Evolutionary conservation across 495 filamentous ascomycete species (phyloP).

Genomic region (Talaromyces nanjingensis): DNA sequence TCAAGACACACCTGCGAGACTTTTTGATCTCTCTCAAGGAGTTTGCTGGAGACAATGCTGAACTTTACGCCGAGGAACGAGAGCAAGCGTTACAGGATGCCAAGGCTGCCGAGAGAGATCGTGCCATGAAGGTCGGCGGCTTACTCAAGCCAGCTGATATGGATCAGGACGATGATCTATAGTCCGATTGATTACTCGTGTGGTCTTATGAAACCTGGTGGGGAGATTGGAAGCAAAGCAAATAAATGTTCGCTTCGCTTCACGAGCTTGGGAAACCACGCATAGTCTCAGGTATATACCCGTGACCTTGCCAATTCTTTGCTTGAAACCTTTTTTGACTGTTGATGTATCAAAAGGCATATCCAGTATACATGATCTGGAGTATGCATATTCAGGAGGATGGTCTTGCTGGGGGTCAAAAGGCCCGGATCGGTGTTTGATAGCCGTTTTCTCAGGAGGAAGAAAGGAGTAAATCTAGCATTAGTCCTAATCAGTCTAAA

Average conservation of each 20-base stretch:
- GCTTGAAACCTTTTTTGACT: not conserved
- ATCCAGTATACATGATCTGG: not conserved
- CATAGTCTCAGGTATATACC: not conserved
- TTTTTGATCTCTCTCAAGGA: constrained; percentile 97
- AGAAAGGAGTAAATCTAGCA: constrained; percentile 3
- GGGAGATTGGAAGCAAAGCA: not conserved
- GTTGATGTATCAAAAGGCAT: constrained; percentile 6
- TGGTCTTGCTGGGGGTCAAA: not conserved
- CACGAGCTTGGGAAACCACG: not conserved
- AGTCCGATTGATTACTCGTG: constrained; percentile 43
- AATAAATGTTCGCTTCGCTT: not conserved
- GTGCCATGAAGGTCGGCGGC: constrained; percentile 86
- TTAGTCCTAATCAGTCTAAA: not conserved
- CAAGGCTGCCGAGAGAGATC: constrained; percentile 72
- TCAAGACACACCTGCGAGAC: constrained; percentile 90
- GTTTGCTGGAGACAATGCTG: constrained; percentile 75
- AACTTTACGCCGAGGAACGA: constrained; percentile 91
- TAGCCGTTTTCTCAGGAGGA: not conserved
- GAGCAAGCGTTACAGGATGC: constrained; percentile 77
- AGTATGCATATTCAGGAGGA: constrained; percentile 1
- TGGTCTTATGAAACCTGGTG: not conserved
- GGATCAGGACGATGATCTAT: constrained; percentile 86
- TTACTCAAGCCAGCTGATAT: constrained; percentile 89
- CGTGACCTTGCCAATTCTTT: not conserved
- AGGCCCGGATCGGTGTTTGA: not conserved